Evolutionary conservation across 352 stramenopile species (phyloP).

Genomic region (Pythium insidiosum): DNA sequence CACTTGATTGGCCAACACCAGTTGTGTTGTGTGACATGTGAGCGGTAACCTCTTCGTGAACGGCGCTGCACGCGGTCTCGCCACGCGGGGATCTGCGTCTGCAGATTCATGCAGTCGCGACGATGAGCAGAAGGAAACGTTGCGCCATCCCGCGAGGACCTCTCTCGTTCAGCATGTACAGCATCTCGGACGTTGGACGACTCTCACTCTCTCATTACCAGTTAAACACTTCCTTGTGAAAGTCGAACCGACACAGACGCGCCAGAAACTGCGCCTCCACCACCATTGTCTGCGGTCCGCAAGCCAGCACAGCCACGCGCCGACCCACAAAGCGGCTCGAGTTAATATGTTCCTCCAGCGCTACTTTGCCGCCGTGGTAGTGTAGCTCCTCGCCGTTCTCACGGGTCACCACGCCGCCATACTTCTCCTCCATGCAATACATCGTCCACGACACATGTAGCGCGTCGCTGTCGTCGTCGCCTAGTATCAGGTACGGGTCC

Average conservation of each 20-base stretch:
- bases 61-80: neutral
- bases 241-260: constrained; percentile 60
- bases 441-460: constrained; percentile 51
- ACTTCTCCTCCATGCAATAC: constrained; percentile 49
- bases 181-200: too few species aligned
- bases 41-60: neutral
- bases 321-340: constrained; percentile 46
- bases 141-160: too few species aligned
- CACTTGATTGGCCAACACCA: neutral
- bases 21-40: neutral
- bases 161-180: too few species aligned
- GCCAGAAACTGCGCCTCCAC: constrained; percentile 57
- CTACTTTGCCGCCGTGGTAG: constrained; percentile 40
- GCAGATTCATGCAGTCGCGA: constrained; percentile 4
- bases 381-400: constrained; percentile 44
- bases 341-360: constrained; percentile 70
- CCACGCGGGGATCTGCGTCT: constrained; percentile 3
- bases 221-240: constrained; percentile 82
- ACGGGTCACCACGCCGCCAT: constrained; percentile 32
- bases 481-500: constrained; percentile 28
- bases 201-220: too few species aligned
- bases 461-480: constrained; percentile 12
- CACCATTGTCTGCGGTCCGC: constrained; percentile 66
- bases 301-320: constrained; percentile 63
- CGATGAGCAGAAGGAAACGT: too few species aligned